Evolutionary conservation across 345 rosid species (phyloP), one percentile per base, ranked within the genome.

Genomic region (Draba incana): DNA sequence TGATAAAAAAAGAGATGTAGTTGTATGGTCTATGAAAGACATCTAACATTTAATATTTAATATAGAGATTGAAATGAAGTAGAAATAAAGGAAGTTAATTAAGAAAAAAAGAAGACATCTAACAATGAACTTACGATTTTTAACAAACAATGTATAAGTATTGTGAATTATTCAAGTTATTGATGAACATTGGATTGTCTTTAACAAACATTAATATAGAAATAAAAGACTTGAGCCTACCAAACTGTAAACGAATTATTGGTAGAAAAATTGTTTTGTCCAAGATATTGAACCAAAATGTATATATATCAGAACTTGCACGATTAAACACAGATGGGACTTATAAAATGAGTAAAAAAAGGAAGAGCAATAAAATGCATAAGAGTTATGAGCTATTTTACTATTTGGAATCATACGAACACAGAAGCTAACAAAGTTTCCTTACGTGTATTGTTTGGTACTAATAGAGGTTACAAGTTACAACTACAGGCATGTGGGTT

Each of bases 361-460:
- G 8, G 39, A 35, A 35, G 39, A 7, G 39, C 39, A 11, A 38
- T 16, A 27, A 5, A 44, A 6, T 43, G 39, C 14, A 60, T 5
- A 9, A 4, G n/a, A 1, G 14, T 14, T 60, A 14, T 60, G 52
- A 43, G 10, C 5, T 8, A 28, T 59, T 20, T 16, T 8, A 48
- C 52, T 27, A 60, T 27, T 27, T 27, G 25, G 24, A 59, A 43
- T 59, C 23, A 14, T 43, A 60, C 11, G 49, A 59, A 59, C 35
- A 42, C 23, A 42, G 20, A 42, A 33, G 25, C 14, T 8, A 68
- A 38, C 38, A 38, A 15, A 30, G 58, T 58, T 58, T 69, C 48
- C 50, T 58, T 69, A 58, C 50, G 65, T 58, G 51, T 47, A 15
- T 57, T 3, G 31, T 48, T 14, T 53, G 55, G 8, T 37, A 30